A percentile compares a stretch with the other conserved stretches of the same genome.
Conservation (phyloP, 345 rosid species). For the Gynandropsis gynandra region DNA sequence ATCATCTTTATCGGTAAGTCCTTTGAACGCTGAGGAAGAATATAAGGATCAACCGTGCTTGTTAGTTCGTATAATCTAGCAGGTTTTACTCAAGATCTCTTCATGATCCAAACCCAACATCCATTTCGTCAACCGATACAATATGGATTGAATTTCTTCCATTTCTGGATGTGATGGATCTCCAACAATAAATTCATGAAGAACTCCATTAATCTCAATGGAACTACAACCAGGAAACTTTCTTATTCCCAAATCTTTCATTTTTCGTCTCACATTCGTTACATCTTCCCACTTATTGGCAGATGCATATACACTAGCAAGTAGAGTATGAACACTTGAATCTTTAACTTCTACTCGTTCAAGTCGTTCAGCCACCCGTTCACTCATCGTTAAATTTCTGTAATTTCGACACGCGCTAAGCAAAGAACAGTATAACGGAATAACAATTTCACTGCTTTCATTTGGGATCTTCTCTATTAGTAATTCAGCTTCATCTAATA, state of each 20-base stretch:
- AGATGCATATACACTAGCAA: slow-evolving; percentile 59
- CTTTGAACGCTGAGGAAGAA: no score
- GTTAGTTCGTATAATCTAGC: no score
- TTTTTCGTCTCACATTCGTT: slow-evolving; percentile 49
- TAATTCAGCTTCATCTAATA: slow-evolving; percentile 58
- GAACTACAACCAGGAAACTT: slow-evolving; percentile 81
- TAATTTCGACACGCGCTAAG: slow-evolving; percentile 67
- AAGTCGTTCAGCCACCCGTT: slow-evolving; percentile 44
- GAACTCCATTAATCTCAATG: slow-evolving; percentile 40
- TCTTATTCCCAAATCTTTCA: slow-evolving; percentile 64
- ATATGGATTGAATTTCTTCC: slow-evolving; percentile 32
- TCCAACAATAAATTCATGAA: slow-evolving; percentile 45
- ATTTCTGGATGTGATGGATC: slow-evolving; percentile 36
- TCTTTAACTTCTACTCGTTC: slow-evolving; percentile 42
- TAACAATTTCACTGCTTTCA: slow-evolving; percentile 27
- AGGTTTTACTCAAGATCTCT: not conserved
- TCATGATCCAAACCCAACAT: slow-evolving; percentile 22
- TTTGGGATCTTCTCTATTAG: slow-evolving; percentile 30
- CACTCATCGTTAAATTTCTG: slow-evolving; percentile 51
- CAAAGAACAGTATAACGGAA: slow-evolving; percentile 60
- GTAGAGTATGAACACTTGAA: slow-evolving; percentile 52
- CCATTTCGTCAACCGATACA: slow-evolving; percentile 28
- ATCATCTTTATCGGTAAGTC: no score
- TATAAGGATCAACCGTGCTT: no score
- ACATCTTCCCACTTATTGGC: slow-evolving; percentile 74